Evolutionary conservation across 192 early-diverging fungal species (phyloP).

Genomic region (Spinellus fusiger): DNA sequence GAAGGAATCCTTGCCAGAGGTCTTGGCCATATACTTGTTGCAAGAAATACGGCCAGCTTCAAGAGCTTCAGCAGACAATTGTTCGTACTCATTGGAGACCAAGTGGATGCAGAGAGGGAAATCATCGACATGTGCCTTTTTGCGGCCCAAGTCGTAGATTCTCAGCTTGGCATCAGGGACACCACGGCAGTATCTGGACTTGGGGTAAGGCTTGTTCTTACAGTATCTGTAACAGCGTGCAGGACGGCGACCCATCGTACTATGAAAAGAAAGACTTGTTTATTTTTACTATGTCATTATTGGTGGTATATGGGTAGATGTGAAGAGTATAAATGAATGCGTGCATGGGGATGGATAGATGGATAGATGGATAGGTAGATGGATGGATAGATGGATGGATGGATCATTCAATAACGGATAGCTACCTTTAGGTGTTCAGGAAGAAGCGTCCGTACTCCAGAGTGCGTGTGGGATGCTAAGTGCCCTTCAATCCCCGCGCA

Average conservation of each 20-base stretch:
- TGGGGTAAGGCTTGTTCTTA: slow-evolving; percentile 99
- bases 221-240: slow-evolving; percentile 98
- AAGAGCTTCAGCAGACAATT: slow-evolving; percentile 95
- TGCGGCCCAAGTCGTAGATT: slow-evolving; percentile 95
- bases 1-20: slow-evolving; percentile 96
- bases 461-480: no score
- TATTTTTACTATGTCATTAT: no score
- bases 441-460: no score
- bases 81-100: slow-evolving; percentile 95
- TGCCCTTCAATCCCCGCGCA: no score
- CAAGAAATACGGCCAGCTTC: slow-evolving; percentile 96
- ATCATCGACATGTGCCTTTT: slow-evolving; percentile 96
- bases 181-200: slow-evolving; percentile 97
- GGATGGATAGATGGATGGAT: no score
- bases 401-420: no score
- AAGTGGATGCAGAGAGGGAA: slow-evolving; percentile 95
- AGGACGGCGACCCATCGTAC: slow-evolving; percentile 97
- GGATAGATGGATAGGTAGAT: no score
- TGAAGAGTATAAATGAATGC: no score
- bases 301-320: no score
- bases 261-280: no score
- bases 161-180: slow-evolving; percentile 98
- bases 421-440: no score
- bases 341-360: no score
- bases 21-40: slow-evolving; percentile 99